Evolutionary conservation across 2,329 filamentous ascomycete species (phyloP).

Genomic region (Microsporum audouinii): DNA sequence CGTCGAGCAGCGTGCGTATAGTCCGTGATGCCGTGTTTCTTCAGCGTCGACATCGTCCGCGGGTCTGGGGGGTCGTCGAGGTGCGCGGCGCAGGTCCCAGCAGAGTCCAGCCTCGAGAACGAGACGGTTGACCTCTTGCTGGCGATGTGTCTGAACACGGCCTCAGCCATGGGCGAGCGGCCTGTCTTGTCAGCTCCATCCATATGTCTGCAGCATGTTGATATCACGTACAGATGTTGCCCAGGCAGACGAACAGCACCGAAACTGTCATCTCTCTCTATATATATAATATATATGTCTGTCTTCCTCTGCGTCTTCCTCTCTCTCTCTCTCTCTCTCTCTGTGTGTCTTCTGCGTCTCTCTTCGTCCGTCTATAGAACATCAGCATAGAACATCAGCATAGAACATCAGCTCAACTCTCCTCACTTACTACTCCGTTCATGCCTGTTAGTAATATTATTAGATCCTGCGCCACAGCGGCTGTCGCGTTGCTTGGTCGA

Average conservation of each 20-base stretch:
- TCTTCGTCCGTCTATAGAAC: too few species aligned
- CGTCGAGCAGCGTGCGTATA: slow-evolving; percentile 70
- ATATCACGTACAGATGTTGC: slow-evolving; percentile 68
- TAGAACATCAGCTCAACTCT: background rate
- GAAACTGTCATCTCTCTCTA: slow-evolving; percentile 37
- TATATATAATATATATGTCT: too few species aligned
- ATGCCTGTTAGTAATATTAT: background rate
- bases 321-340: too few species aligned
- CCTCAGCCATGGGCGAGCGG: slow-evolving; percentile 89
- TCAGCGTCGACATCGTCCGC: slow-evolving; percentile 70
- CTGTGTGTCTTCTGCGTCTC: too few species aligned
- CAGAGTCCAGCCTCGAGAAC: slow-evolving; percentile 67
- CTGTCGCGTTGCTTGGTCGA: background rate
- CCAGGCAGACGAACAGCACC: slow-evolving; percentile 89
- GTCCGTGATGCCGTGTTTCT: slow-evolving; percentile 59
- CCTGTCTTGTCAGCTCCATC: slow-evolving; percentile 25
- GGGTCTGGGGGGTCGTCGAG: slow-evolving; percentile 63
- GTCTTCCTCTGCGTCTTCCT: too few species aligned
- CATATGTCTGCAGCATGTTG: background rate
- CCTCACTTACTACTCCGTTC: background rate
- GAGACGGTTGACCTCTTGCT: slow-evolving; percentile 42
- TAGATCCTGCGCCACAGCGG: background rate
- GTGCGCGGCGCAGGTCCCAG: slow-evolving; percentile 85
- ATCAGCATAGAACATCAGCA: too few species aligned
- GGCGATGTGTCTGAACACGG: slow-evolving; percentile 63